These are phyloP conservation scores for Claviceps quebecensis DNA, from an alignment of 2,329 filamentous ascomycete species.

Conservation along the genomic window DNA sequence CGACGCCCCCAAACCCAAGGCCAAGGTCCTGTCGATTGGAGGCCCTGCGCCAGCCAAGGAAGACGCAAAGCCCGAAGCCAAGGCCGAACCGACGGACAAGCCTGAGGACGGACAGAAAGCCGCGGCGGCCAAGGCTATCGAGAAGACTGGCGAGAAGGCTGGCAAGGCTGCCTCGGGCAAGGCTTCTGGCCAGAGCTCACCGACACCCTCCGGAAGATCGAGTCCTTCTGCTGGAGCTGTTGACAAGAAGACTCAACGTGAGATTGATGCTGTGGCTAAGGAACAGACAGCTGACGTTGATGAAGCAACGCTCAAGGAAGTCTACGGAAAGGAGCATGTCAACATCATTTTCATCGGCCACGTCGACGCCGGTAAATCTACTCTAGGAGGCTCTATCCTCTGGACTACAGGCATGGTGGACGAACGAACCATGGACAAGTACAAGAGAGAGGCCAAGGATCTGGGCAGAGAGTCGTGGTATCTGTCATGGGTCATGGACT, in stretches of 20 bases:
- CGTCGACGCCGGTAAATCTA: slow-evolving; percentile 97
- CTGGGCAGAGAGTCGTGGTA: slow-evolving; percentile 97
- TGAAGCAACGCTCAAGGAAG: slow-evolving; percentile 68
- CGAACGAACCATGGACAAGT: slow-evolving; percentile 94
- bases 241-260: slow-evolving; percentile 42
- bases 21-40: slow-evolving; percentile 32
- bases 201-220: slow-evolving; percentile 69
- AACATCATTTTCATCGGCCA: slow-evolving; percentile 98
- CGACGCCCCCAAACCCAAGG: slow-evolving; percentile 38
- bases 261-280: slow-evolving; percentile 71
- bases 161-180: slow-evolving; percentile 27
- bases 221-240: slow-evolving; percentile 53
- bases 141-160: slow-evolving; percentile 65
- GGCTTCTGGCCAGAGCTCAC: slow-evolving; percentile 57
- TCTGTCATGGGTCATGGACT: slow-evolving; percentile 91
- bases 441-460: slow-evolving; percentile 93
- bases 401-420: slow-evolving; percentile 98
- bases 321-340: slow-evolving; percentile 85
- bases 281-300: slow-evolving; percentile 65
- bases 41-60: slow-evolving; percentile 20
- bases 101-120: slow-evolving; percentile 68
- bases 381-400: slow-evolving; percentile 82
- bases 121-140: slow-evolving; percentile 77
- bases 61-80: slow-evolving; percentile 34
- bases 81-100: slow-evolving; percentile 32